phyloP scores from a whole-genome alignment of 495 filamentous ascomycete genomes.

The Apiosordaria backusii region DNA sequence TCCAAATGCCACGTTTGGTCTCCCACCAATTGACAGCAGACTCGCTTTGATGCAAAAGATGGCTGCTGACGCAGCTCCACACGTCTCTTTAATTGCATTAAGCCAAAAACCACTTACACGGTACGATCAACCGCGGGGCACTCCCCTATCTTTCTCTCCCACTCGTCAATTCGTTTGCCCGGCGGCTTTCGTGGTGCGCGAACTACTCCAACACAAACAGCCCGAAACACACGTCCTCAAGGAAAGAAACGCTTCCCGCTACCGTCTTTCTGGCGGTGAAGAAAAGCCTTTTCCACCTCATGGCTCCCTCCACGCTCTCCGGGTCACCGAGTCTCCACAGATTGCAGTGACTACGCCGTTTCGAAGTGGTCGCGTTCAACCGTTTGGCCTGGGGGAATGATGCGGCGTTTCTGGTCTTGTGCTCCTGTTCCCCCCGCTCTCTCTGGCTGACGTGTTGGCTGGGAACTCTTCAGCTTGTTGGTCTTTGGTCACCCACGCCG shows the following conservation, averaged over 20 bases:
- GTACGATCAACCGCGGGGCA: not conserved
- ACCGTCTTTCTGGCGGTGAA: not conserved
- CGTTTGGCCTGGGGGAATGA: not conserved
- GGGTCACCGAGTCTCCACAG: not conserved
- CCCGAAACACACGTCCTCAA: not conserved
- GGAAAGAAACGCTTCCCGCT: not conserved
- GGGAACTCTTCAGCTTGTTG: not conserved
- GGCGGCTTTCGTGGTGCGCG: not conserved
- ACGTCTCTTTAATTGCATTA: not conserved
- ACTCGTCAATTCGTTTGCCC: too few relatives aligned
- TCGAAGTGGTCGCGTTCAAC: not conserved
- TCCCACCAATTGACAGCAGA: not conserved
- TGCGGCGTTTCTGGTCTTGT: slow-evolving; percentile 2
- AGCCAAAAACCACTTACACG: not conserved
- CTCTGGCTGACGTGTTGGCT: not conserved
- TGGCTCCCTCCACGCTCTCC: not conserved
- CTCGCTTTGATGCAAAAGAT: not conserved
- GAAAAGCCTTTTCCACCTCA: not conserved
- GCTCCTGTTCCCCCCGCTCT: not conserved
- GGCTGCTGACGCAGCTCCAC: not conserved
- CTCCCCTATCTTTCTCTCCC: not conserved
- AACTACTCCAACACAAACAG: not conserved
- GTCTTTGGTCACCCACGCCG: not conserved
- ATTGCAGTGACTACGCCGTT: not conserved
- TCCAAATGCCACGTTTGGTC: not conserved